These are phyloP conservation scores for Agapanthus africanus DNA, from an alignment of 106 monocot genomes.

Conservation along the genomic window DNA sequence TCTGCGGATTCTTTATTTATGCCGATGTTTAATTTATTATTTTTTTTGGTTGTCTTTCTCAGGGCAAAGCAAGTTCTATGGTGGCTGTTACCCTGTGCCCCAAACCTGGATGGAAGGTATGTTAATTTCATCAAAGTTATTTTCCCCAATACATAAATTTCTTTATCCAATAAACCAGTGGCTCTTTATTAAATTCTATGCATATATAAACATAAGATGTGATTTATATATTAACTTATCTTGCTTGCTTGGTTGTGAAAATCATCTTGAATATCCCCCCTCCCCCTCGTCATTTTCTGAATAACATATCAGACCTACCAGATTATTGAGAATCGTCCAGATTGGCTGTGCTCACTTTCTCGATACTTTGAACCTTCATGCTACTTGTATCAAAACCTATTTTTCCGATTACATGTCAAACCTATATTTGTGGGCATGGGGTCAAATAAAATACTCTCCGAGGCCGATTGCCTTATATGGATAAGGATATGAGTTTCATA, in stretches of 20 bases:
- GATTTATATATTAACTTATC: neutral
- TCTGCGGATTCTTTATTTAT: neutral
- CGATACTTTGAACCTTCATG: neutral
- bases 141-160: neutral
- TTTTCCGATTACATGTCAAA: too few species aligned
- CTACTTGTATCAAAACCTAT: too few species aligned
- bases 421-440: too few species aligned
- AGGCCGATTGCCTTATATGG: too few species aligned
- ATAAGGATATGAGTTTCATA: too few species aligned
- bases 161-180: neutral
- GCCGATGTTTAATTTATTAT: neutral
- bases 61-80: conserved; percentile 99
- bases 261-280: too few species aligned
- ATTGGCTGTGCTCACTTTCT: neutral
- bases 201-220: neutral
- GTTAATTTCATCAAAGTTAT: neutral
- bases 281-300: neutral
- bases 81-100: conserved; percentile 77
- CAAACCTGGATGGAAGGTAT: conserved; percentile 87
- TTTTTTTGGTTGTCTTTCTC: conserved; percentile 17
- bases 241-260: neutral
- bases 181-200: neutral
- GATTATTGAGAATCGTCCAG: neutral
- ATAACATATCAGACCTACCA: neutral
- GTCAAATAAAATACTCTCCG: too few species aligned